A percentile compares a stretch with the other conserved stretches of the same genome.
Conservation (phyloP, 495 filamentous ascomycete species). For the Penicillium waksmanii region DNA sequence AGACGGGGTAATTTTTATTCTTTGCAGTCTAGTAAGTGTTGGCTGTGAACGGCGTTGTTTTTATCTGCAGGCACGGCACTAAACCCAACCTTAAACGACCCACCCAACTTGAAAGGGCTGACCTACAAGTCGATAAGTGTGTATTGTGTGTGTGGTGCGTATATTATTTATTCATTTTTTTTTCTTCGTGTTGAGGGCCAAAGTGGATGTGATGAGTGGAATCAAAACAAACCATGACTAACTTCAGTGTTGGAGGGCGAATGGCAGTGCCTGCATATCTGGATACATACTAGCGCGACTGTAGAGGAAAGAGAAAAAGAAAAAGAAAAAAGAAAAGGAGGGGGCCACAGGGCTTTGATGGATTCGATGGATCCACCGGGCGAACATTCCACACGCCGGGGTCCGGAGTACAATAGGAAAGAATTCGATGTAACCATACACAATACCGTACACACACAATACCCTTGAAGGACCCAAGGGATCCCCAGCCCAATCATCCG, state of each 20-base stretch:
- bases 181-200: neutral
- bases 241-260: neutral
- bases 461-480: neutral
- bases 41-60: constrained; percentile 18
- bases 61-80: constrained; percentile 35
- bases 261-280: neutral
- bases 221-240: constrained; percentile 3
- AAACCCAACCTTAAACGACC: constrained; percentile 34
- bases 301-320: neutral
- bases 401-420: constrained; percentile 4
- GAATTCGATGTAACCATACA: constrained; percentile 6
- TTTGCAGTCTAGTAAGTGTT: neutral
- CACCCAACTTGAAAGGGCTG: constrained; percentile 8
- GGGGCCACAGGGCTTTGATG: constrained; percentile 2
- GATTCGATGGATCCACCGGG: constrained; percentile 28
- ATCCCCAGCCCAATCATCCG: constrained; percentile 12
- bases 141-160: neutral
- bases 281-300: neutral
- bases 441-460: constrained; percentile 7
- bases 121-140: constrained; percentile 1
- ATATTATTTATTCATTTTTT: no score
- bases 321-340: constrained; percentile 2
- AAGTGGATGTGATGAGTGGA: constrained; percentile 1
- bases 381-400: constrained; percentile 32
- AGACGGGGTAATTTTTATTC: neutral